Evolutionary conservation across 768 basidiomycete species (phyloP).

Genomic region (Zangia roseola): DNA sequence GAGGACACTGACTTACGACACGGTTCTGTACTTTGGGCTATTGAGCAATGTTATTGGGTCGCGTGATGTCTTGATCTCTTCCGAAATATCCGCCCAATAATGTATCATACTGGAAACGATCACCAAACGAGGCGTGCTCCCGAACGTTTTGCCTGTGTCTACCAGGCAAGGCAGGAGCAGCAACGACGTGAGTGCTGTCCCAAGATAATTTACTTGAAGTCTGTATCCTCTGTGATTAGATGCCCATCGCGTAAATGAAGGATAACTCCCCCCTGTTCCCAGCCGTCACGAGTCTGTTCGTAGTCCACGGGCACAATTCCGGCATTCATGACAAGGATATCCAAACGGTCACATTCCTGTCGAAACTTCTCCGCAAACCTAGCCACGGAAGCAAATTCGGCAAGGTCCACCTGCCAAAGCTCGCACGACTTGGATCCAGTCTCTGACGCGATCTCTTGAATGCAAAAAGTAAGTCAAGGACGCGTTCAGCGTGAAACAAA

Average conservation of each 20-base stretch:
- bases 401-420: constrained; percentile 16
- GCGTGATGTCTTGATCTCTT: constrained; percentile 18
- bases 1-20: constrained; percentile 10
- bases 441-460: constrained; percentile 19
- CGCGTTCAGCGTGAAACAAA: background rate
- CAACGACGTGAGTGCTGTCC: constrained; percentile 30
- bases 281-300: constrained; percentile 39
- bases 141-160: constrained; percentile 23
- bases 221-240: constrained; percentile 7
- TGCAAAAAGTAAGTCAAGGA: background rate
- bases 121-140: constrained; percentile 27
- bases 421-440: constrained; percentile 35
- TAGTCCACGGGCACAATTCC: constrained; percentile 22
- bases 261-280: constrained; percentile 41
- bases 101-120: constrained; percentile 32
- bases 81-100: constrained; percentile 13
- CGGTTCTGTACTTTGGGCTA: no score
- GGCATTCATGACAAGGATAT: constrained; percentile 47
- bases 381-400: constrained; percentile 14
- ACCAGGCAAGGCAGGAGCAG: constrained; percentile 32
- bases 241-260: no score
- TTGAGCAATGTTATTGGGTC: constrained; percentile 27
- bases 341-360: constrained; percentile 10
- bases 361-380: constrained; percentile 9
- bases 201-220: constrained; percentile 37